These are phyloP conservation scores for Ilyonectria robusta DNA, from an alignment of 2,329 filamentous ascomycete genomes.

Conservation along the genomic window DNA sequence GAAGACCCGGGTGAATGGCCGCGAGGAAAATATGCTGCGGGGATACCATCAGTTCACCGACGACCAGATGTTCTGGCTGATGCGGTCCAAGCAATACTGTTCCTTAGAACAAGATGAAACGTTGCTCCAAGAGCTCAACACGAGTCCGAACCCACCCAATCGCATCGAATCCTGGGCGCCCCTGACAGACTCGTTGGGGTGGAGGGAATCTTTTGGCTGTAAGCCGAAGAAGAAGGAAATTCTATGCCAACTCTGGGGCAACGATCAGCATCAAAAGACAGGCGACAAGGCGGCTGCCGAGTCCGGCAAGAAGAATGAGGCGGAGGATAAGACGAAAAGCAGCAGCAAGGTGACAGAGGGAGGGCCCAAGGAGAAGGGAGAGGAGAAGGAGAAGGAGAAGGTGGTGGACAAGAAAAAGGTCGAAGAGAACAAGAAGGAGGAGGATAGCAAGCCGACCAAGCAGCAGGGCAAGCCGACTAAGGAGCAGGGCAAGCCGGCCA, in stretches of 20 bases:
- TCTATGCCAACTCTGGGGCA: slow-evolving; percentile 31
- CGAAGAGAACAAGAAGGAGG: too few relatives aligned
- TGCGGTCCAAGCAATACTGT: slow-evolving; percentile 71
- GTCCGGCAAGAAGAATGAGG: neutral
- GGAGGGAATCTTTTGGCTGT: slow-evolving; percentile 37
- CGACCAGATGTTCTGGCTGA: slow-evolving; percentile 73
- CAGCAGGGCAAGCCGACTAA: neutral
- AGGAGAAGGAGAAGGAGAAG: neutral
- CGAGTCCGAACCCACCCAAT: slow-evolving; percentile 2
- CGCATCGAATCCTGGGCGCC: slow-evolving; percentile 39
- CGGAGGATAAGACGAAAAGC: neutral
- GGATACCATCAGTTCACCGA: slow-evolving; percentile 68
- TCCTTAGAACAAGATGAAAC: slow-evolving; percentile 6
- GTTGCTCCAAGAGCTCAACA: neutral
- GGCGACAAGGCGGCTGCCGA: neutral
- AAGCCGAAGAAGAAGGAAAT: slow-evolving; percentile 14
- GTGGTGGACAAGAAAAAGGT: too few relatives aligned
- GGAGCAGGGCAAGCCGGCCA: neutral
- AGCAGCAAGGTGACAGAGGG: too few relatives aligned
- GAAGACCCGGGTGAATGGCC: slow-evolving; percentile 53
- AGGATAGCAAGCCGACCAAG: neutral
- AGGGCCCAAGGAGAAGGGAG: too few relatives aligned
- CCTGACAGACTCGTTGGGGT: slow-evolving; percentile 28
- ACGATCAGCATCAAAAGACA: neutral
- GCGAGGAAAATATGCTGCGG: slow-evolving; percentile 55